These are phyloP conservation scores for Phytopythium montanum DNA, from an alignment of 352 stramenopile species.

Conservation along the genomic window DNA sequence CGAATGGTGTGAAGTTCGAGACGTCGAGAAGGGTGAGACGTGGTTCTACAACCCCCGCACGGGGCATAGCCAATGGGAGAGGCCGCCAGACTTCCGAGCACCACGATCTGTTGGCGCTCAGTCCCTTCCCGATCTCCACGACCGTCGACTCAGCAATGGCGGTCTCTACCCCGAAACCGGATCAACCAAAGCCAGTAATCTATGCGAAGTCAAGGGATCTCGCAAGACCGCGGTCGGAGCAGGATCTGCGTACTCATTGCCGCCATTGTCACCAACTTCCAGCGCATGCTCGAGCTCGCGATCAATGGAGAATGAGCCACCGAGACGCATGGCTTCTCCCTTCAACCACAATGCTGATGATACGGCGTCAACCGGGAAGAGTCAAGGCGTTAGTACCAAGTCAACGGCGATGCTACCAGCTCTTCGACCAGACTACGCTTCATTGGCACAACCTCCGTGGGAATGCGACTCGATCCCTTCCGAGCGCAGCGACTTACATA, in stretches of 20 bases:
- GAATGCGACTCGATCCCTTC: constrained; percentile 64
- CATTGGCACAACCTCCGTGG: constrained; percentile 36
- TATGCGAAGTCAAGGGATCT: not conserved
- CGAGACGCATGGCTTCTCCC: not conserved
- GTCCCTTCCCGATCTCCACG: constrained; percentile 22
- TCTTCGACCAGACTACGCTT: constrained; percentile 26
- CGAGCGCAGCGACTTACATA: constrained; percentile 36
- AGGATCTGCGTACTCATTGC: constrained; percentile 6
- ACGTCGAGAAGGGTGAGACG: constrained; percentile 58
- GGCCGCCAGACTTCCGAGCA: constrained; percentile 21
- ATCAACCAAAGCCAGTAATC: not conserved
- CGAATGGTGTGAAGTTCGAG: constrained; percentile 72
- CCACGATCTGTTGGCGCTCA: not conserved
- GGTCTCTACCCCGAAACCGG: not conserved
- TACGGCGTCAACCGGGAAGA: constrained; percentile 2
- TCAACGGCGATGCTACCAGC: constrained; percentile 20
- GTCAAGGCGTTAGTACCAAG: not conserved
- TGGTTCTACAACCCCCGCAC: constrained; percentile 83
- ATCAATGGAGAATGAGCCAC: constrained; percentile 26
- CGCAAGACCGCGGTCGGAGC: not conserved
- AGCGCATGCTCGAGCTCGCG: constrained; percentile 28
- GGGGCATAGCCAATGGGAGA: constrained; percentile 74
- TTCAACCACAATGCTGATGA: constrained; percentile 3
- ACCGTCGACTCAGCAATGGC: not conserved
- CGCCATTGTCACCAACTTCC: constrained; percentile 29